Percentiles rank a stretch among this genome's conserved stretches.
phyloP scores from a whole-genome alignment of 2,329 filamentous ascomycete species.

The Westerdykella aurantiaca region DNA sequence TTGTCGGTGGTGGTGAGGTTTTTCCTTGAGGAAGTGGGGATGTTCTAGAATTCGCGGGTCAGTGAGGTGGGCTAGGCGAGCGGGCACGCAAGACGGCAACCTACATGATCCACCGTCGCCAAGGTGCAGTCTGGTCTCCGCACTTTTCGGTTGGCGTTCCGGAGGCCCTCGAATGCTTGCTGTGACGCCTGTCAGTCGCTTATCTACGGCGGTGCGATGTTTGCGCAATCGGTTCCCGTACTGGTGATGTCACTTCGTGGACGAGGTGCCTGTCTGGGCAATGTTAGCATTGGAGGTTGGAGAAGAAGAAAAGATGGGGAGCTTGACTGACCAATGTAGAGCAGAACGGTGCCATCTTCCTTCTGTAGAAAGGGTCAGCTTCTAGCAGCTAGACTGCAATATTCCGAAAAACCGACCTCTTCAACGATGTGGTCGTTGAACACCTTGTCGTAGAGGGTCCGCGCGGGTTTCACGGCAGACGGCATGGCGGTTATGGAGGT shows the following conservation, averaged over 20 bases:
- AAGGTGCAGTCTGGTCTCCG: constrained; percentile 94
- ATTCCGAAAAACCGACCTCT: constrained; percentile 41
- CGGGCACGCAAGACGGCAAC: constrained; percentile 32
- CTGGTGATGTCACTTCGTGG: constrained; percentile 96
- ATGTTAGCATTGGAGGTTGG: constrained; percentile 18
- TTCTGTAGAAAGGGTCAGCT: constrained; percentile 42
- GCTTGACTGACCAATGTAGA: constrained; percentile 77
- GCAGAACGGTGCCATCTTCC: constrained; percentile 82
- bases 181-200: constrained; percentile 36
- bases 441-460: constrained; percentile 97
- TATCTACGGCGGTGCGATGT: neutral
- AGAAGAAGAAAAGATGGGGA: neutral
- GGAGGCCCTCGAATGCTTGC: constrained; percentile 96
- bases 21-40: constrained; percentile 86
- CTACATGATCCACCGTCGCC: constrained; percentile 91
- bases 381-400: too few species aligned
- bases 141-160: constrained; percentile 80
- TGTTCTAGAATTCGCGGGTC: constrained; percentile 57
- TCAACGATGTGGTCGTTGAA: constrained; percentile 91
- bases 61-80: constrained; percentile 6
- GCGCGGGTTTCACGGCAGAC: constrained; percentile 62
- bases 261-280: constrained; percentile 81
- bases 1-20: constrained; percentile 87
- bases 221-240: constrained; percentile 46
- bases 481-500: constrained; percentile 58